Evolutionary conservation across 2,329 filamentous ascomycete genomes (phyloP).

Genomic region (Fusarium chaquense): DNA sequence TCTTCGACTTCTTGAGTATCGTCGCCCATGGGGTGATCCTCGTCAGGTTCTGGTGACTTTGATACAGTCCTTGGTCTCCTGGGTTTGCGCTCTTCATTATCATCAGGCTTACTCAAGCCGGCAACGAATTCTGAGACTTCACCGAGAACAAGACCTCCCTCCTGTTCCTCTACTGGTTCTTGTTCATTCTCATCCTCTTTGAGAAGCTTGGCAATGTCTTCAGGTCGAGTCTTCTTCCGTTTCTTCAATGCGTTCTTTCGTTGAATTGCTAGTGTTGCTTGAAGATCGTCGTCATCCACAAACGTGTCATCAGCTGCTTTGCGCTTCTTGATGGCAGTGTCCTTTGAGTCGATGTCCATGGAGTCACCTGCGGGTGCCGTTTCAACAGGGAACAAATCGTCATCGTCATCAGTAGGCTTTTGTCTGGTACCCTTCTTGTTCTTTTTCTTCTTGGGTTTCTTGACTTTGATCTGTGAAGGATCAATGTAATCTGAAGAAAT

Average conservation of each 20-base stretch:
- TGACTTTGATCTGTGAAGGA: slow-evolving; percentile 87
- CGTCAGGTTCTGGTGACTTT: slow-evolving; percentile 53
- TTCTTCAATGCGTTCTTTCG: slow-evolving; percentile 88
- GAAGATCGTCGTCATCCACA: slow-evolving; percentile 92
- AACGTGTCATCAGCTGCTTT: slow-evolving; percentile 75
- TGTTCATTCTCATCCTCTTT: slow-evolving; percentile 70
- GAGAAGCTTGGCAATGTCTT: slow-evolving; percentile 87
- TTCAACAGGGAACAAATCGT: slow-evolving; percentile 66
- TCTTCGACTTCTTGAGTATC: slow-evolving; percentile 53
- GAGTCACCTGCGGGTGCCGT: slow-evolving; percentile 54
- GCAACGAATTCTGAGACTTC: slow-evolving; percentile 96
- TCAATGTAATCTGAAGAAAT: slow-evolving; percentile 87
- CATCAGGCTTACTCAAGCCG: slow-evolving; percentile 77
- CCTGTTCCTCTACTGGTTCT: slow-evolving; percentile 55
- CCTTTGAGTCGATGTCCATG: slow-evolving; percentile 83
- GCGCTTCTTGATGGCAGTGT: slow-evolving; percentile 66
- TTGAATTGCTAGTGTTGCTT: slow-evolving; percentile 86
- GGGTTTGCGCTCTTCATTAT: slow-evolving; percentile 66
- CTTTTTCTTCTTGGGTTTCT: slow-evolving; percentile 96
- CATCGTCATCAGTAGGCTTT: slow-evolving; percentile 73
- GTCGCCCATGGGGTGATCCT: slow-evolving; percentile 62
- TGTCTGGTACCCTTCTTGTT: slow-evolving; percentile 81
- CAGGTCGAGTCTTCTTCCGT: slow-evolving; percentile 85
- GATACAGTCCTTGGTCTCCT: slow-evolving; percentile 55
- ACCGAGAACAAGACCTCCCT: slow-evolving; percentile 84